Base-by-base conservation (phyloP, 352 stramenopile species). In the Globisporangium barbulae region DNA sequence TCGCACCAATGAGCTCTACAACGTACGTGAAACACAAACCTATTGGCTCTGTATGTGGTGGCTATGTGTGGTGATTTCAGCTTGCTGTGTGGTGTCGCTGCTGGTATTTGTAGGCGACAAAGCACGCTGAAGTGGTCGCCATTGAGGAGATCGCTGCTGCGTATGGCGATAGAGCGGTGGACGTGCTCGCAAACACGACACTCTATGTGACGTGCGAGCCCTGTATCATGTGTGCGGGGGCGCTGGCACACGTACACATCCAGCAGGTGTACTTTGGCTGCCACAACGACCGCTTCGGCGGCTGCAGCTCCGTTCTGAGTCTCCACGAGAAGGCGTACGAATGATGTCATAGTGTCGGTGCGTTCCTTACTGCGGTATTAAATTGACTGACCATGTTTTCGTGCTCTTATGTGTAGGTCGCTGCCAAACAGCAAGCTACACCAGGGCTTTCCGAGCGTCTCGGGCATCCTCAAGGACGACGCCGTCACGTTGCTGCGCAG, bases 161-260 rank as follows among this genome's bases (percentile, higher is more conserved):
- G 12, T 79, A 78, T 49, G 76, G 81, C 19, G 68, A 77, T 7
- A 53, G 77, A 25, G 74, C 83, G 30, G 61, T 25, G 6, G 54
- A 78, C 15, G 69, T 93, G 28, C 69, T 95, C 33, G 70, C 75
- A 2, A 63, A 89, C 31, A 87, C 78, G 50, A 83, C 73, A 53
- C 71, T 95, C 39, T 95, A 93, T 66, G 93, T 98, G 45, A 98
- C 93, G 9, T 96, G 90, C 41, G 93, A 98, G 74, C 93, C 93
- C 5, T 98, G 93, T 69, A 98, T 98, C 64, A 98, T 98, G 93
- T 98, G 93, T 52, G 92, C 93, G 3, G 79, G 76, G 31, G 93
- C 92, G n/a, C 72, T 98, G 19, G 76, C 80, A 15, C 76, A 90
- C 53, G 69, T 97, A 13, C 78, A 65, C 47, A 89, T 98, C 49